A percentile compares a stretch with the other conserved stretches of the same genome.
Conservation (phyloP, 495 filamentous ascomycete genomes). For the Aspergillus homomorphus region DNA sequence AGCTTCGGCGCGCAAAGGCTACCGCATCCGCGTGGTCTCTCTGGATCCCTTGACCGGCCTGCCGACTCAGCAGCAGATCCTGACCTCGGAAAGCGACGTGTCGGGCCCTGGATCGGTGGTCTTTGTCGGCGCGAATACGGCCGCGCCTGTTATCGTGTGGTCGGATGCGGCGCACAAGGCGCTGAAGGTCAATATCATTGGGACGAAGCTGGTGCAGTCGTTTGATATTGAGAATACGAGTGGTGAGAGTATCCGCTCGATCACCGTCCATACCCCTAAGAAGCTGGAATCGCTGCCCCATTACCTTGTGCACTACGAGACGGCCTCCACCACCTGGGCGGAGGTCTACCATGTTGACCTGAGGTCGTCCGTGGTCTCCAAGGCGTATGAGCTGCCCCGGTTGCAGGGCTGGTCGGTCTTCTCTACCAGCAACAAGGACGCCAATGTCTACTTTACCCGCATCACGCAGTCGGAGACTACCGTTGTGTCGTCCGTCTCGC, state of each 20-base stretch:
- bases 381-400: slow-evolving; percentile 73
- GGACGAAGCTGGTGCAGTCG: slow-evolving; percentile 58
- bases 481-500: slow-evolving; percentile 72
- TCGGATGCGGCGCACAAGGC: slow-evolving; percentile 63
- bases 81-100: slow-evolving; percentile 73
- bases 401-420: slow-evolving; percentile 68
- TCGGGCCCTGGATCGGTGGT: slow-evolving; percentile 63
- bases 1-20: slow-evolving; percentile 59
- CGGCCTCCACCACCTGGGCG: slow-evolving; percentile 67
- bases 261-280: slow-evolving; percentile 71
- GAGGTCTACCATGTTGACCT: slow-evolving; percentile 83
- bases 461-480: slow-evolving; percentile 67
- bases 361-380: slow-evolving; percentile 58
- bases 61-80: slow-evolving; percentile 58
- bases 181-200: slow-evolving; percentile 78
- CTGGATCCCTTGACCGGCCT: slow-evolving; percentile 69
- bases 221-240: slow-evolving; percentile 50
- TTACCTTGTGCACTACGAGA: slow-evolving; percentile 82
- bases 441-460: slow-evolving; percentile 85
- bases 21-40: slow-evolving; percentile 69
- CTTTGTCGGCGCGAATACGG: slow-evolving; percentile 80
- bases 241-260: slow-evolving; percentile 58
- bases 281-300: slow-evolving; percentile 67
- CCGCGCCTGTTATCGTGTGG: slow-evolving; percentile 79
- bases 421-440: slow-evolving; percentile 69